phyloP scores from a whole-genome alignment of 129 eudicot genomes.

The Flaveria linearis region DNA sequence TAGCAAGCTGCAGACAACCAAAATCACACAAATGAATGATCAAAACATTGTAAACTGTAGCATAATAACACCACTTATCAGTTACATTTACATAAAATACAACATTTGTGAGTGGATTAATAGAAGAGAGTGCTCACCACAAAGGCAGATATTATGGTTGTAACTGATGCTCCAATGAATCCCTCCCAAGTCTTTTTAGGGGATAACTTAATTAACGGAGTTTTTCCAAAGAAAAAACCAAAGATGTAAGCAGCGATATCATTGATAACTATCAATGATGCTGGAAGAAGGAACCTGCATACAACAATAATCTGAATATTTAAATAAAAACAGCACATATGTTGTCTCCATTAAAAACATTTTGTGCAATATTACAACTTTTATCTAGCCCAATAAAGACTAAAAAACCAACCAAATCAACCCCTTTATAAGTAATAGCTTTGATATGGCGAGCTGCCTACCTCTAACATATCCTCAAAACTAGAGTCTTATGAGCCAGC shows the following conservation, averaged over 20 bases:
- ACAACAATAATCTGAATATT: neutral
- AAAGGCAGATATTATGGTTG: conserved; percentile 81
- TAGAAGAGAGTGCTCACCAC: conserved; percentile 40
- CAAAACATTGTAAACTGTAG: neutral
- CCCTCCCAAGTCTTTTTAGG: conserved; percentile 30
- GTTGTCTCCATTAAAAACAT: neutral
- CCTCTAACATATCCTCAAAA: neutral
- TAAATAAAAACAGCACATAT: neutral
- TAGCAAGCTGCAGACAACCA: conserved; percentile 71
- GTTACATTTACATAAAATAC: neutral
- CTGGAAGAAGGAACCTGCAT: conserved; percentile 96
- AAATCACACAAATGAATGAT: conserved; percentile 3
- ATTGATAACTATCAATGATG: conserved; percentile 42
- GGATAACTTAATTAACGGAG: conserved; percentile 31
- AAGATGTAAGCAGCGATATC: conserved; percentile 34
- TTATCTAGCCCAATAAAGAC: conserved; percentile 3
- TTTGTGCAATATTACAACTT: neutral
- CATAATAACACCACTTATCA: conserved; percentile 9
- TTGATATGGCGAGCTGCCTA: neutral
- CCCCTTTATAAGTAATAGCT: neutral
- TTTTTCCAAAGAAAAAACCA: conserved; percentile 38
- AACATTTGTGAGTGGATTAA: neutral
- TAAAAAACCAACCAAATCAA: conserved; percentile 8
- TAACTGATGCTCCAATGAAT: conserved; percentile 40
- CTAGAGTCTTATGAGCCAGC: conserved; percentile 4